Conservation (phyloP, 208 protist species). For the Trypanosomatidae sp. region DNA sequence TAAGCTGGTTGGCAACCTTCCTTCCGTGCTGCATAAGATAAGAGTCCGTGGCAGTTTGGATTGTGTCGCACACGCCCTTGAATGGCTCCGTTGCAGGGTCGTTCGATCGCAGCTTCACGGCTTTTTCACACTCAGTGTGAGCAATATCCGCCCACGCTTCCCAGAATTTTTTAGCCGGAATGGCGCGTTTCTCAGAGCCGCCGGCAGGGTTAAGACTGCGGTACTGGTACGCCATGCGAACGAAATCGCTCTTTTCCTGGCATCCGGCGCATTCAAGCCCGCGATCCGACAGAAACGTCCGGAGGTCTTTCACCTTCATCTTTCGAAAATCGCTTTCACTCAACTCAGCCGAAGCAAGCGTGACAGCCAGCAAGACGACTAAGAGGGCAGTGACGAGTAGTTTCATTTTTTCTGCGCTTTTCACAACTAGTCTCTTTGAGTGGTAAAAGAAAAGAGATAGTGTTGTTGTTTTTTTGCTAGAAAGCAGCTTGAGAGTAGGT, state of each 20-base stretch:
- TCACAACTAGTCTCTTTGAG: too few species aligned
- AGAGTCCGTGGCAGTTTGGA: slow-evolving; percentile 55
- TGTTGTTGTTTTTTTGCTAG: too few species aligned
- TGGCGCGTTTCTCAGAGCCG: slow-evolving; percentile 46
- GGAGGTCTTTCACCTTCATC: slow-evolving; percentile 91
- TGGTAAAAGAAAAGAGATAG: neutral
- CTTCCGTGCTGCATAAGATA: slow-evolving; percentile 87
- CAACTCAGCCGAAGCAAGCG: slow-evolving; percentile 16
- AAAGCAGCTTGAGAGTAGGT: too few species aligned
- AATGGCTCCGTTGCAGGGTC: slow-evolving; percentile 43
- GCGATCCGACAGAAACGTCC: slow-evolving; percentile 72
- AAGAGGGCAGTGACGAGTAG: slow-evolving; percentile 7
- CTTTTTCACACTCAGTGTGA: slow-evolving; percentile 45
- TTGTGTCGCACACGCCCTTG: slow-evolving; percentile 44
- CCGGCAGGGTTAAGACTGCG: slow-evolving; percentile 59
- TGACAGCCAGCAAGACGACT: slow-evolving; percentile 17
- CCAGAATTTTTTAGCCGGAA: slow-evolving; percentile 77
- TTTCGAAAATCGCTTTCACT: slow-evolving; percentile 75
- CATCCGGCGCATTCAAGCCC: slow-evolving; percentile 74
- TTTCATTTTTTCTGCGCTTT: slow-evolving; percentile 9
- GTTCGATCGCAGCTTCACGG: slow-evolving; percentile 36
- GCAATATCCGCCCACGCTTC: slow-evolving; percentile 68
- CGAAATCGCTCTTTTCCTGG: slow-evolving; percentile 90
- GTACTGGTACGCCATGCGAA: slow-evolving; percentile 72
- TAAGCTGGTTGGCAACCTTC: slow-evolving; percentile 62